Base-by-base conservation (phyloP, 1,139 yeast genomes). In the Pichia cactophila region DNA sequence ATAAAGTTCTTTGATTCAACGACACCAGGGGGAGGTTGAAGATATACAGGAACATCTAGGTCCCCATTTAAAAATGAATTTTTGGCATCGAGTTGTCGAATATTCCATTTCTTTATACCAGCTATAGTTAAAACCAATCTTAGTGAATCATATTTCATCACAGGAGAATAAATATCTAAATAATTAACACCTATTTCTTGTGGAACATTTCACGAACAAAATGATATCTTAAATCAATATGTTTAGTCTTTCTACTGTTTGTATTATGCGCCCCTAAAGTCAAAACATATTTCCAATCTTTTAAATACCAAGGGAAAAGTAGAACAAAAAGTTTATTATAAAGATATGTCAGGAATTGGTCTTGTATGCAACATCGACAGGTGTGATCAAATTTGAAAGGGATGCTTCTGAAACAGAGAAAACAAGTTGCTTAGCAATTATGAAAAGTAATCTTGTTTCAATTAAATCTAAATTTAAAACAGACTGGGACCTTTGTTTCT, bases 41-140 rank as follows among this genome's bases (percentile, higher is more conserved):
- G 31, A 16, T 43, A 52, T 2, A 47, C 39, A 26, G 29, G 23
- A 35, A 47, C 40, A 29, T 53, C 49, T 20, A 53, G 40, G 4
- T 46, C 38, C 9, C 54, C 53, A 42, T 50, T 49, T 3, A 50
- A 26, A 33, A 54, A 52, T n/a, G 53, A 49, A 40, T 39, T 52
- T 20, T 48, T 48, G 3, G 50, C 50, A 44, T 54, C 55, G 23
- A 46, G 17, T 44, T 54, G 55, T 11, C 20, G 12, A 2, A 53
- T 38, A 8, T 20, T 8, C 48, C 48, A 50, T 11, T 43, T 33
- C 8, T 46, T 46, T 2, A 41, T 17, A 4, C 33, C 39, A 7
- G 46, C 10, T 8, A 47, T 11, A n/a, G 47, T 38, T 10, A 52
- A 20, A 2, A 50, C 1, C 10, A 53, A 44, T 37, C 56, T 46